Evolutionary conservation across 192 early-diverging fungal species (phyloP).

Genomic region (Linnemannia exigua): DNA sequence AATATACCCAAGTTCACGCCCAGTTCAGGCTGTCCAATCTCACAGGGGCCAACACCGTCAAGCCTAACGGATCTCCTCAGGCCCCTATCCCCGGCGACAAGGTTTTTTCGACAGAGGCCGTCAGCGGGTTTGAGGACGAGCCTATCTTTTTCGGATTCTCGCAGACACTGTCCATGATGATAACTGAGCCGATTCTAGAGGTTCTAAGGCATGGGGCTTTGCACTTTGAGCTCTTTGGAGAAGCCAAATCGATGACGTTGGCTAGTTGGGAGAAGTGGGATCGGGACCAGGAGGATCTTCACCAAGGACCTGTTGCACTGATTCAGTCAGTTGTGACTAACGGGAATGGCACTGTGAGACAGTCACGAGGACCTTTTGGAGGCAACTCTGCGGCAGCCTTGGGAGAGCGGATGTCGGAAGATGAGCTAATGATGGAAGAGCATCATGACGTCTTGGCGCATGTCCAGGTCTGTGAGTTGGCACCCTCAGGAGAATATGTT

Average conservation of each 20-base stretch:
- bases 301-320: slow-evolving; percentile 16
- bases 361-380: background rate
- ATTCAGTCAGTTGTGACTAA: slow-evolving; percentile 1
- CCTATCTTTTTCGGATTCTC: slow-evolving; percentile 67
- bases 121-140: slow-evolving; percentile 66
- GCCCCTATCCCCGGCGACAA: slow-evolving; percentile 52
- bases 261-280: slow-evolving; percentile 67
- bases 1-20: slow-evolving; percentile 79
- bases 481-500: slow-evolving; percentile 71
- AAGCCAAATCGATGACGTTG: slow-evolving; percentile 48
- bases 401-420: slow-evolving; percentile 64
- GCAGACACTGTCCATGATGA: slow-evolving; percentile 61
- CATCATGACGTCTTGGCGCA: slow-evolving; percentile 78
- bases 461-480: slow-evolving; percentile 77
- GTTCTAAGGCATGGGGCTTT: slow-evolving; percentile 49
- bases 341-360: slow-evolving; percentile 1
- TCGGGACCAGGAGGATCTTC: slow-evolving; percentile 55
- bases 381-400: slow-evolving; percentile 14
- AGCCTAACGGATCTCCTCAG: background rate
- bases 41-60: slow-evolving; percentile 39
- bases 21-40: slow-evolving; percentile 78
- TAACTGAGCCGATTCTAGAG: slow-evolving; percentile 55
- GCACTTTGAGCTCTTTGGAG: slow-evolving; percentile 68
- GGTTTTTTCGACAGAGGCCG: slow-evolving; percentile 73
- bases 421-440: slow-evolving; percentile 78